Evolutionary conservation across 805 yeast genomes (phyloP), one percentile per base, ranked within the genome.

Genomic region (Yueomyces sinensis): DNA sequence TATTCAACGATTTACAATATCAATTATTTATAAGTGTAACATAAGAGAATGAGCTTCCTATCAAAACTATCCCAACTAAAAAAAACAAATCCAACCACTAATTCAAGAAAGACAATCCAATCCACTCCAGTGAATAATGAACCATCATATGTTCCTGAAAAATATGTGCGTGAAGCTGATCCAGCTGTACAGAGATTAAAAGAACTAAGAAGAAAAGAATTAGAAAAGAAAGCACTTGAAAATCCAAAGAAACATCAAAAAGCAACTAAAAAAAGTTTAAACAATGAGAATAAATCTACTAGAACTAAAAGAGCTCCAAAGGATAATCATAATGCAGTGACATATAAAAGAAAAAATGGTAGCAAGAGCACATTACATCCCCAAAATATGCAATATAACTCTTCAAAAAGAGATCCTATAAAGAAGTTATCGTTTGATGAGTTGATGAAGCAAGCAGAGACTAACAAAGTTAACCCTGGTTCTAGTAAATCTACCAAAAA

Each of bases 121-220:
- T n/a, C n/a, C n/a, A n/a, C 5, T 18, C n/a, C n/a, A n/a, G n/a
- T n/a, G n/a, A n/a, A n/a, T n/a, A n/a, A n/a, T n/a, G 39, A 34
- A 5, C 40, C 40, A 3, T 35, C 49, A 7, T 31, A 52, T 14
- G 34, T 57, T 22, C 62, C 61, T 1, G 36, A 39, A 28, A 44
- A 44, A 29, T 57, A 57, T 30, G 41, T 49, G 2, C 44, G 63
- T 34, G 51, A 57, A 17, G 62, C 67, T 4, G 89, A 80, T 48
- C 84, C 87, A 0, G 83, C 83, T 4, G 82, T 80, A 7, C 73
- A 72, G 27, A 55, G 79, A 37, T 57, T 80, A 27, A 80, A 80
- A 43, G 86, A 77, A 38, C 72, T 76, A 3, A 61, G 89, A 48
- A 61, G 72, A 39, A 55, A 62, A 29, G 84, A 80, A 41, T 62